Percentiles rank a stretch among this genome's conserved stretches.
Evolutionary conservation across 495 filamentous ascomycete genomes (phyloP).

Genomic region (Tuber indicum): DNA sequence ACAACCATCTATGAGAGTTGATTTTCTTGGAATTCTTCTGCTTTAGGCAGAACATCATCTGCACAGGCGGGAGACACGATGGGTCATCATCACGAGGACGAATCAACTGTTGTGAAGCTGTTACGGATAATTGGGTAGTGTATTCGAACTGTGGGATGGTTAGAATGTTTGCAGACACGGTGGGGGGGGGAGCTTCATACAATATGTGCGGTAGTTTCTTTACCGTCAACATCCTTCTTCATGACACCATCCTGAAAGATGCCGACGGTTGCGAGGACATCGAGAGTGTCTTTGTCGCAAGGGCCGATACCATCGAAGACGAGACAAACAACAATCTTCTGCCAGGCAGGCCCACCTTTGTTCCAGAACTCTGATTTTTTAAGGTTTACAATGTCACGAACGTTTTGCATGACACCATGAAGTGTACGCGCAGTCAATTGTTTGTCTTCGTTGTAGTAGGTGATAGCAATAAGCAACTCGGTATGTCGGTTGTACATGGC

Average conservation of each 20-base stretch:
- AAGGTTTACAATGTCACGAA: slow-evolving; percentile 44
- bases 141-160: slow-evolving; percentile 41
- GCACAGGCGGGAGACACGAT: slow-evolving; percentile 41
- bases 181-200: slow-evolving; percentile 30
- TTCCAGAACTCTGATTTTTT: slow-evolving; percentile 45
- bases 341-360: slow-evolving; percentile 44
- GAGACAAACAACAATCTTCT: slow-evolving; percentile 47
- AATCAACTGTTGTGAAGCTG: slow-evolving; percentile 86
- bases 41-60: slow-evolving; percentile 46
- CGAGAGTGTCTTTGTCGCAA: slow-evolving; percentile 44
- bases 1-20: slow-evolving; percentile 46
- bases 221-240: slow-evolving; percentile 44
- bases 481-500: slow-evolving; percentile 83
- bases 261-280: slow-evolving; percentile 44
- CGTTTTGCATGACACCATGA: slow-evolving; percentile 46
- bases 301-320: slow-evolving; percentile 45
- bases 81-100: slow-evolving; percentile 60
- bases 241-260: slow-evolving; percentile 46
- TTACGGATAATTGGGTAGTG: slow-evolving; percentile 44
- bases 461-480: slow-evolving; percentile 45
- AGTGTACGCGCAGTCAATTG: slow-evolving; percentile 44
- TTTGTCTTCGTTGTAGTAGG: slow-evolving; percentile 47
- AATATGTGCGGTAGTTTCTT: slow-evolving; percentile 44
- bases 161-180: slow-evolving; percentile 16
- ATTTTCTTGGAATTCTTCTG: slow-evolving; percentile 47